Evolutionary conservation across 2,329 filamentous ascomycete species (phyloP).

Genomic region (Aureobasidium sp.): DNA sequence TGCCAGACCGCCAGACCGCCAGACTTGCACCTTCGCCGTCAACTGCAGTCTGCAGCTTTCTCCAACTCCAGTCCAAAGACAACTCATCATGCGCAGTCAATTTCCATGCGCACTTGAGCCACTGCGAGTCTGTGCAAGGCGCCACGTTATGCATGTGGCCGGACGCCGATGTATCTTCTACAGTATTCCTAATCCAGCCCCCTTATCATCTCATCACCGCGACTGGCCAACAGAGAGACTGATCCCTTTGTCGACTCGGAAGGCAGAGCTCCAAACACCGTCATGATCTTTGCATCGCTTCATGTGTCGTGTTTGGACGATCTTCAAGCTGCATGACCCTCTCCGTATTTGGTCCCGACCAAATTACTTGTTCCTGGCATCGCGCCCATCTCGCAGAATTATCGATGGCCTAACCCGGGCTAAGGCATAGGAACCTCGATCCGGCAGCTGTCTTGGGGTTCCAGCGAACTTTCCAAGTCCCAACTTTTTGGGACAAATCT

Average conservation of each 20-base stretch:
- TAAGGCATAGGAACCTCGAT: constrained; percentile 10
- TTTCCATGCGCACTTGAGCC: not conserved
- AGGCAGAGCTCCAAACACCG: not conserved
- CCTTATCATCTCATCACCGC: not conserved
- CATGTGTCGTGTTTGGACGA: constrained; percentile 10
- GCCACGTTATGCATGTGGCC: constrained; percentile 11
- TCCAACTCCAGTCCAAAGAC: not conserved
- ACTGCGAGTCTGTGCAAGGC: constrained; percentile 7
- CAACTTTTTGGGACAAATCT: not conserved
- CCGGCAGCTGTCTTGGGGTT: constrained; percentile 6
- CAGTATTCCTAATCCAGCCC: constrained; percentile 10
- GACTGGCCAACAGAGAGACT: constrained; percentile 6
- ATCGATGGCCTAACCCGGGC: constrained; percentile 5
- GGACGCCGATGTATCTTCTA: constrained; percentile 8
- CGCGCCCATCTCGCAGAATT: constrained; percentile 9
- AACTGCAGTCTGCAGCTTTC: constrained; percentile 8
- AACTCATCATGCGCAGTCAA: constrained; percentile 6
- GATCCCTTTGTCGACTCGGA: constrained; percentile 1
- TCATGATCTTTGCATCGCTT: constrained; percentile 11
- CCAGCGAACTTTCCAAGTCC: constrained; percentile 6
- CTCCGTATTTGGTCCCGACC: constrained; percentile 3
- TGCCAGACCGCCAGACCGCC: not conserved
- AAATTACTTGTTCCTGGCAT: constrained; percentile 16
- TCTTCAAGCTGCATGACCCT: constrained; percentile 11
- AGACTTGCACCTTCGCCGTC: not conserved